These are phyloP conservation scores for Plasmodium sp. DNA, from an alignment of 169 alveolate genomes.

Conservation along the genomic window DNA sequence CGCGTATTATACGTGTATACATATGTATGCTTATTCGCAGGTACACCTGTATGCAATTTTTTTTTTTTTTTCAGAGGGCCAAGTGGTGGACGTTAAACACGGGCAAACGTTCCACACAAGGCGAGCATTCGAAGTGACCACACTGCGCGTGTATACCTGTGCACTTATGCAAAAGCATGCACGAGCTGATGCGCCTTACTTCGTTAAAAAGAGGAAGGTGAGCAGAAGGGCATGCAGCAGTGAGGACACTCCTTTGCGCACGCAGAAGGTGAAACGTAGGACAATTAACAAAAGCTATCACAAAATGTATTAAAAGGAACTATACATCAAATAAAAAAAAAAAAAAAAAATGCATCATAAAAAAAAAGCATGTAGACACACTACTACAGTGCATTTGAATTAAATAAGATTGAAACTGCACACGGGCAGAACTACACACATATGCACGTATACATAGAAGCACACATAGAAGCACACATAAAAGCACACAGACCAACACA, in stretches of 20 bases:
- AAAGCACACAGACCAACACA: not conserved
- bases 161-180: not conserved
- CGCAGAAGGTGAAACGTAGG: not conserved
- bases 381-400: not conserved
- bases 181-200: not conserved
- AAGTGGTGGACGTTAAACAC: not conserved
- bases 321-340: not conserved
- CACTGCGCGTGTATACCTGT: not conserved
- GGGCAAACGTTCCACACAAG: not conserved
- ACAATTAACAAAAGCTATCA: conserved; percentile 1
- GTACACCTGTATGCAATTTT: not conserved
- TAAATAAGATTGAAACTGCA: not conserved
- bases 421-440: not conserved
- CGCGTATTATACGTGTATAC: not conserved
- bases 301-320: not conserved
- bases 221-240: not conserved
- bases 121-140: not conserved
- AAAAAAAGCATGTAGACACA: not conserved
- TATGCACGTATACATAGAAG: not conserved
- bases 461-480: not conserved
- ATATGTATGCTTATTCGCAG: not conserved
- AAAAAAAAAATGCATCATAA: not conserved
- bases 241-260: not conserved
- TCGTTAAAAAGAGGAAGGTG: not conserved
- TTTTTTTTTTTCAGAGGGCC: not conserved